Base-by-base conservation (phyloP, 1,284 basidiomycete genomes). In the Cryptococcus amylolentus region DNA sequence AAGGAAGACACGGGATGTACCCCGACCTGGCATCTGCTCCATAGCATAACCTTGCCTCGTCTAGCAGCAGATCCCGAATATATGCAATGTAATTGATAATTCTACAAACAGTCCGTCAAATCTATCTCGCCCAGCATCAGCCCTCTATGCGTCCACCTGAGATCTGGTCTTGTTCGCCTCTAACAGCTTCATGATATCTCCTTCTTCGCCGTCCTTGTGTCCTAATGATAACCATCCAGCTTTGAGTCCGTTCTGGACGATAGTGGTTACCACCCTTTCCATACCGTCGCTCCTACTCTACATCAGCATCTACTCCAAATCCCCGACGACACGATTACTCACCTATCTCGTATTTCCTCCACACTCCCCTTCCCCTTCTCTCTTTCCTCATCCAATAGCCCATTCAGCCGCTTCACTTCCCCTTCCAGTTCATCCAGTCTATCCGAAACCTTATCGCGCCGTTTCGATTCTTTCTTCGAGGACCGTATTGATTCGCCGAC, bases 401-500 rank as follows among this genome's bases (percentile, higher is more conserved):
- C 62, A 38, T 56, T 56, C 38, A 77, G 38, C 47, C 60, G 53
- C 27, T 84, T 81, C 62, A 84, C 78, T 23, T 78, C 70, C 52
- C 65, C 66, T 52, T 80, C 73, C 18, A 88, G 62, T 7, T 66
- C 66, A 9, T 83, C 80, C 14, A 89, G 78, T 53, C 84, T 81
- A 50, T 91, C 89, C 58, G 87, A 84, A 3, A 93, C 86, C 49
- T 80, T 79, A 65, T 89, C 88, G 51, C 89, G 78, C 44, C 89
- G 84, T 71, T 85, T 88, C 1, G 83, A 82, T 57, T 87, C 81
- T 66, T 83, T 89, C 38, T 88, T 80, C 1, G 88, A 88, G 0
- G 84, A 84, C 5, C 90, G 84, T 80, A 84, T 92, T 41, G 85
- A 80, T 75, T 94, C 90, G 4, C 87, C 87, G 2, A 92, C 62